A percentile compares a stretch with the other conserved stretches of the same genome.
Conservation (phyloP, 805 yeast species). For the Monosporozyma siamensis region DNA sequence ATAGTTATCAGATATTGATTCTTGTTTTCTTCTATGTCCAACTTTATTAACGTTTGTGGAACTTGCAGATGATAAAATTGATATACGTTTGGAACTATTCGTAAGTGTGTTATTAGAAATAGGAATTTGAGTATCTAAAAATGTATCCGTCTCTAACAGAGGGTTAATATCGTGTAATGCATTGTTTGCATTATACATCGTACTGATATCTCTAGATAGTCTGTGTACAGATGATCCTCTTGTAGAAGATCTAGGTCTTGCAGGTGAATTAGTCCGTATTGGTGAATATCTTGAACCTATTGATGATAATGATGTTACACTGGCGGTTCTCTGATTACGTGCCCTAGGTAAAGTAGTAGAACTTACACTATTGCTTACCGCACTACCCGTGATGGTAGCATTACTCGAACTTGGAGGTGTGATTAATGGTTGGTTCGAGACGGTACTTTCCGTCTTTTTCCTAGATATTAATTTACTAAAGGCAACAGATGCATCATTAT, state of each 20-base stretch:
- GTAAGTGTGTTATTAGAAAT: neutral
- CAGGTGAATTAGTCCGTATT: constrained; percentile 24
- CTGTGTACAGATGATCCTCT: constrained; percentile 21
- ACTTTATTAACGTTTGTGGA: constrained; percentile 6
- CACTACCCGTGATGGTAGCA: neutral
- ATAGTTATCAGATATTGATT: constrained; percentile 23
- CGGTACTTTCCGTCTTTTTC: constrained; percentile 25
- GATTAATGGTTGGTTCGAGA: constrained; percentile 14
- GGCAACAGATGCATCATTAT: constrained; percentile 31
- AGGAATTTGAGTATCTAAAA: constrained; percentile 18
- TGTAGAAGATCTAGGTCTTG: constrained; percentile 24
- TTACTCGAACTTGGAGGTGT: constrained; percentile 2
- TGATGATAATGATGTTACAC: constrained; percentile 20
- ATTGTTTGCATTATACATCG: constrained; percentile 16
- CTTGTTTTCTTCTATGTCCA: constrained; percentile 26
- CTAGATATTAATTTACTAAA: constrained; percentile 29
- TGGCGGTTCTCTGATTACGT: constrained; percentile 15
- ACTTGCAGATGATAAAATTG: neutral
- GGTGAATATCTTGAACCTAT: constrained; percentile 23
- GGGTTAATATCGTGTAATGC: constrained; percentile 6
- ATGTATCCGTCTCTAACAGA: constrained; percentile 8
- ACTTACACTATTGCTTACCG: constrained; percentile 4
- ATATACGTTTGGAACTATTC: neutral
- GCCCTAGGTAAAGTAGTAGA: constrained; percentile 2
- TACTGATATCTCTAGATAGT: constrained; percentile 21